Evolutionary conservation across 352 stramenopile species (phyloP).

Genomic region (Pythium coloratum): DNA sequence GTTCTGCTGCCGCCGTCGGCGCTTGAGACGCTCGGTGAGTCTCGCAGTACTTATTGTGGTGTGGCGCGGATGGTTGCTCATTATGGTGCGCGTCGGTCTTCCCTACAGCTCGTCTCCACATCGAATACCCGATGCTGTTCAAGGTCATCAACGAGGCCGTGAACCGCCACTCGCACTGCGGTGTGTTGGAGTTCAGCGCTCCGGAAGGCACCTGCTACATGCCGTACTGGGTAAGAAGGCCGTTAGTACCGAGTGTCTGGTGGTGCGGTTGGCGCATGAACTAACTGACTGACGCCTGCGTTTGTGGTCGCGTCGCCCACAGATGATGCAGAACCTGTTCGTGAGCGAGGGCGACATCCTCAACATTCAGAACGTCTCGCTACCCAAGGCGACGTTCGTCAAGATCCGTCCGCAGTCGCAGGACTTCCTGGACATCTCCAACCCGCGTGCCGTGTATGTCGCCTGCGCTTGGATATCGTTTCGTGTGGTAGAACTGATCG

Average conservation of each 20-base stretch:
- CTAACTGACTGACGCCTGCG: background rate
- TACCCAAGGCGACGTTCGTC: conserved; percentile 97
- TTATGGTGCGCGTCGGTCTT: conserved; percentile 16
- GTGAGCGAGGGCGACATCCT: conserved; percentile 93
- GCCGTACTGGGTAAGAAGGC: conserved; percentile 92
- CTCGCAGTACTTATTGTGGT: background rate
- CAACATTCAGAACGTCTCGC: conserved; percentile 94
- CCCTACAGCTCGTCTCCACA: conserved; percentile 81
- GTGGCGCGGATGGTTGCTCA: conserved; percentile 1
- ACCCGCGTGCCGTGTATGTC: conserved; percentile 96
- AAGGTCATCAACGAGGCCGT: conserved; percentile 90
- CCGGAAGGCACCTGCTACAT: conserved; percentile 98
- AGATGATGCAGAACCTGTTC: conserved; percentile 99
- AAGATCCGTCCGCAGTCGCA: conserved; percentile 98
- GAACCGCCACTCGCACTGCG: conserved; percentile 94
- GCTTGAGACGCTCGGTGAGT: conserved; percentile 93
- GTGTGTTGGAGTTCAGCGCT: conserved; percentile 98
- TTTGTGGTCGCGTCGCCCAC: background rate
- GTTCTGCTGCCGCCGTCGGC: conserved; percentile 97
- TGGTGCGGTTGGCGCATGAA: background rate
- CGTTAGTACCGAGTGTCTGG: no score
- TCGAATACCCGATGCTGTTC: conserved; percentile 99
- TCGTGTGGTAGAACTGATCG: background rate
- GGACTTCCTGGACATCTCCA: conserved; percentile 99
- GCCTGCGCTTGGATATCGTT: background rate